Evolutionary conservation across 305 asterid species (phyloP).

Genomic region (Salvia sclarea): DNA sequence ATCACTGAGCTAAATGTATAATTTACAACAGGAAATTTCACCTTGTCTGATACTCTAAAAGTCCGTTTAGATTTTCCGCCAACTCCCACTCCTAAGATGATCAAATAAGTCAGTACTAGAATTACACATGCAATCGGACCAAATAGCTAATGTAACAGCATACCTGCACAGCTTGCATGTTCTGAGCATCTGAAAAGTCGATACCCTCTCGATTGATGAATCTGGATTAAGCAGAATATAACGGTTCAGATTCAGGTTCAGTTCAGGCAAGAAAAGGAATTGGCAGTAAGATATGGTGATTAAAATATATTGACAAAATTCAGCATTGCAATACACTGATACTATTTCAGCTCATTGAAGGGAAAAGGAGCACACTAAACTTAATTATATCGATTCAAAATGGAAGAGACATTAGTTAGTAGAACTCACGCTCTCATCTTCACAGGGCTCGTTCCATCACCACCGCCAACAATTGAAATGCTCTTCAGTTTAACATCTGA

Average conservation of each 20-base stretch:
- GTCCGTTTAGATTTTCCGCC: conserved; percentile 86
- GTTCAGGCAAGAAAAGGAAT: conserved; percentile 22
- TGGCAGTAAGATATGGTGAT: neutral
- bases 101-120: conserved; percentile 23
- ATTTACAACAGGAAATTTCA: conserved; percentile 31
- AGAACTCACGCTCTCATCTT: conserved; percentile 95
- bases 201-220: conserved; percentile 93
- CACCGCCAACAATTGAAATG: conserved; percentile 92
- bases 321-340: conserved; percentile 2
- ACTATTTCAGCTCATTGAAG: neutral
- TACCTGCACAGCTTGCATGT: conserved; percentile 93
- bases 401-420: neutral
- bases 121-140: neutral
- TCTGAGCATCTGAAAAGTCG: conserved; percentile 95
- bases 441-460: conserved; percentile 92
- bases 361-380: neutral
- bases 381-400: conserved; percentile 4
- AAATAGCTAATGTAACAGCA: conserved; percentile 22
- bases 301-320: conserved; percentile 6
- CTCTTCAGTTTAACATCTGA: conserved; percentile 97
- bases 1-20: conserved; percentile 11
- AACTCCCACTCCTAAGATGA: conserved; percentile 92
- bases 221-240: conserved; percentile 46
- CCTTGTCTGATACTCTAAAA: conserved; percentile 95
- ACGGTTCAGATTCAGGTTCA: too few relatives aligned